These are phyloP conservation scores for Colletotrichum trifolii DNA, from an alignment of 2,329 filamentous ascomycete genomes.

Conservation along the genomic window DNA sequence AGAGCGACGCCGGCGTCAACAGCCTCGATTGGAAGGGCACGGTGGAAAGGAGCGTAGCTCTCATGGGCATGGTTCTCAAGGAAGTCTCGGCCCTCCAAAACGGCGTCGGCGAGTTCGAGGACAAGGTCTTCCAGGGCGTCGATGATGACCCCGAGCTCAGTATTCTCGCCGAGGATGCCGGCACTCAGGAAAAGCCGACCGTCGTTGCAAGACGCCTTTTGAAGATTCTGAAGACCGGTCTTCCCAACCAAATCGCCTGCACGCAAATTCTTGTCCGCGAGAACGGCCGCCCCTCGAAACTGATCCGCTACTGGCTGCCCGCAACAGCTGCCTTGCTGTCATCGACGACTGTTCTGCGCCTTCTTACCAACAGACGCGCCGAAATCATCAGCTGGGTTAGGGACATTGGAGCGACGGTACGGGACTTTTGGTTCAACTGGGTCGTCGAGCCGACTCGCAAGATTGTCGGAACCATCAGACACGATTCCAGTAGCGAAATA, in stretches of 20 bases:
- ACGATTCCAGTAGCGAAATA: constrained; percentile 92
- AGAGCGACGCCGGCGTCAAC: constrained; percentile 62
- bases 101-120: constrained; percentile 72
- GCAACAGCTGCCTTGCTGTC: constrained; percentile 78
- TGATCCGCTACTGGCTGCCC: constrained; percentile 92
- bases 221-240: constrained; percentile 72
- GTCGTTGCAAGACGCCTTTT: constrained; percentile 75
- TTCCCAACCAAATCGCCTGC: constrained; percentile 73
- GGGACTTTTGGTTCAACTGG: constrained; percentile 98
- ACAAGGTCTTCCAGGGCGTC: constrained; percentile 72
- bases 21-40: constrained; percentile 74
- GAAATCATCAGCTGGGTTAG: constrained; percentile 84
- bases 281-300: constrained; percentile 79
- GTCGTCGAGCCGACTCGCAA: constrained; percentile 86
- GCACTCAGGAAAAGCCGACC: constrained; percentile 60
- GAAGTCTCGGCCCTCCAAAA: constrained; percentile 75
- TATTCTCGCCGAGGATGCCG: constrained; percentile 59
- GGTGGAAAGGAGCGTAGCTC: constrained; percentile 81
- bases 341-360: constrained; percentile 84
- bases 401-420: constrained; percentile 80
- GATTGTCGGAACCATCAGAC: constrained; percentile 90
- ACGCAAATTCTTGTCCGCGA: constrained; percentile 66
- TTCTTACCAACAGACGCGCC: constrained; percentile 78
- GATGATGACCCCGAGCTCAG: constrained; percentile 70
- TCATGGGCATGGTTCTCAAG: constrained; percentile 87